Percentiles rank a stretch among this genome's conserved stretches.
Evolutionary conservation across 1,139 yeast genomes (phyloP).

Genomic region (Suhomyces maxii): DNA sequence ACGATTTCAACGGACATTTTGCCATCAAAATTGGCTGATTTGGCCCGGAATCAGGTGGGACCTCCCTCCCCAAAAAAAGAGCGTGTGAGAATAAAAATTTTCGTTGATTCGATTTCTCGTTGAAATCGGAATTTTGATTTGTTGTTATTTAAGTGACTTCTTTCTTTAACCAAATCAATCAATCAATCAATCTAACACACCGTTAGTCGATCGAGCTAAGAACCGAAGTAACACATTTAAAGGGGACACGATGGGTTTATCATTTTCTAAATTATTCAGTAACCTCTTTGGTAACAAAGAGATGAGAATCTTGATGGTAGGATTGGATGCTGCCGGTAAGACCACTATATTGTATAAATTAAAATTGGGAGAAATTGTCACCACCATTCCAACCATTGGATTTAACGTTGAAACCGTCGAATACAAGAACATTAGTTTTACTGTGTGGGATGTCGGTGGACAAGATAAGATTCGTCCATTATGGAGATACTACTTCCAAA

Average conservation of each 20-base stretch:
- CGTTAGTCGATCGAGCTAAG: constrained; percentile 6
- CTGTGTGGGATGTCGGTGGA: constrained; percentile 98
- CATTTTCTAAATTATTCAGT: constrained; percentile 82
- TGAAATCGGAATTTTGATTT: constrained; percentile 13
- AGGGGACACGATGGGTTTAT: constrained; percentile 66
- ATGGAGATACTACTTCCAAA: constrained; percentile 95
- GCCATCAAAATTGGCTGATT: background rate
- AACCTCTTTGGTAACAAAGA: constrained; percentile 82
- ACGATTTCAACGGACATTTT: background rate
- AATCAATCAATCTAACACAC: constrained; percentile 9
- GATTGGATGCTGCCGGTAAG: constrained; percentile 91
- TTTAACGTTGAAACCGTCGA: constrained; percentile 94
- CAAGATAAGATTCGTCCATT: constrained; percentile 93
- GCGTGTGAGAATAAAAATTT: constrained; percentile 13
- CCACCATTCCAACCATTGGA: constrained; percentile 92
- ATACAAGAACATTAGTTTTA: constrained; percentile 90
- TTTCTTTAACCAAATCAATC: constrained; percentile 11
- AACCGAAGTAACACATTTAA: constrained; percentile 4
- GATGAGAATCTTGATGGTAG: constrained; percentile 94
- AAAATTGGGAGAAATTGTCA: constrained; percentile 89
- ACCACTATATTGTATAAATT: constrained; percentile 87
- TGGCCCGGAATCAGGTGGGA: background rate
- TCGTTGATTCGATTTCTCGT: constrained; percentile 11
- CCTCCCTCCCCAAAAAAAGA: no score
- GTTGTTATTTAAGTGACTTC: constrained; percentile 13